Evolutionary conservation across 176 grass and related monocot genomes (phyloP), one percentile per base, ranked within the genome.

Genomic region (Eleusine coracana): DNA sequence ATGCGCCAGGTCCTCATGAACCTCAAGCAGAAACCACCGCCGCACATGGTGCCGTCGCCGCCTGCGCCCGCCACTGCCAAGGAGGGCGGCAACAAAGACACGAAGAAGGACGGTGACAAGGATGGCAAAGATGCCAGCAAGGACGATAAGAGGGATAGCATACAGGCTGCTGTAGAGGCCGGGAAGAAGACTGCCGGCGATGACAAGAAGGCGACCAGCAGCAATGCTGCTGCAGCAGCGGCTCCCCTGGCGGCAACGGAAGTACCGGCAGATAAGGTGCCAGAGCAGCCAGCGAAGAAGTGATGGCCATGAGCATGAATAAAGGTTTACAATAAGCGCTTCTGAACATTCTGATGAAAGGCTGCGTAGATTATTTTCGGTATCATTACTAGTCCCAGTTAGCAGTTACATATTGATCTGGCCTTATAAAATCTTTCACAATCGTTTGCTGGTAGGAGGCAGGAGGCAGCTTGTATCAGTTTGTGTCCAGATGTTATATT

Each of bases 1-100:
- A 88, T 95, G 87, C 90, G 88, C 74, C 90, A 90, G 58, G 69
- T 82, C 67, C 83, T 95, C 42, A 6, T 42, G 27, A 95, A 87
- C 37, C 85, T 95, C 27, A 95, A 90, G 87, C 83, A 92, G 14
- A 90, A 42, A 9, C 90, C 83, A 3, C 93, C 93, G 3, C 27
- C 44, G 12, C 93, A 92, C 76, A 92, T 95, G 93, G 89, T 64
- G 62, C 87, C 86, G 10, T 75, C 87, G 0, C 79, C 70, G 0
- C 71, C 73, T 3, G 54, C 66, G 51, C 56, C 38, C 31, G 31
- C 31, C 45, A 67, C n/a, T 0, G 77, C 62, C 45, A 67, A 79
- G 17, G 18, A 75, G 28, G 28, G 66, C 0, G 78, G 65, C 12
- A 71, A 62, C 2, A 64, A 5, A 27, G 61, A 84, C 55, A 10